Conservation (phyloP, 2,329 filamentous ascomycete species). For the Claviceps lovelessii region DNA sequence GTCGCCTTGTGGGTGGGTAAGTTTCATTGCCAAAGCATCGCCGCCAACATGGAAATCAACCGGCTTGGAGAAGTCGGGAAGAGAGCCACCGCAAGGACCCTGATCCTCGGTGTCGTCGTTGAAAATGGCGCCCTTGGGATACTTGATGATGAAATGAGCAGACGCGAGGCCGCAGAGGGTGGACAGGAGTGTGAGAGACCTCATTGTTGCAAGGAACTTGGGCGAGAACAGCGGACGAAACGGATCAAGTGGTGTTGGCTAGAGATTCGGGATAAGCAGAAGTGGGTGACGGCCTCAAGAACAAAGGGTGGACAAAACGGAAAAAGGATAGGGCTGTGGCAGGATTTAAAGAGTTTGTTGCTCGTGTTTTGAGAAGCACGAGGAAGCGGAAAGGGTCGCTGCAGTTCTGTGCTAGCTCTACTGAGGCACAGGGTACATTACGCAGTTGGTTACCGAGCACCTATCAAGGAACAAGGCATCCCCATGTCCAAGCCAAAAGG, state of each 20-base stretch:
- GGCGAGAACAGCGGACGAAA: not conserved
- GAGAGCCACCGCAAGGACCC: slow-evolving; percentile 41
- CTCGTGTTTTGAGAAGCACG: not conserved
- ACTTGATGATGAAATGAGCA: slow-evolving; percentile 41
- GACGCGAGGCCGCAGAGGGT: slow-evolving; percentile 25
- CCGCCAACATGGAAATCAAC: slow-evolving; percentile 44
- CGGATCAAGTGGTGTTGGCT: too few relatives aligned
- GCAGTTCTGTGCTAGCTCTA: not conserved
- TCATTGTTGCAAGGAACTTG: slow-evolving; percentile 3
- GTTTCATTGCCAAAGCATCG: slow-evolving; percentile 33
- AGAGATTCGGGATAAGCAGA: too few relatives aligned
- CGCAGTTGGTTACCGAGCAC: not conserved
- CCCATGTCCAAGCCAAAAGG: too few relatives aligned
- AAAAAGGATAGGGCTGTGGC: not conserved
- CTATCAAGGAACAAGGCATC: not conserved
- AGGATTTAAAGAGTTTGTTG: not conserved
- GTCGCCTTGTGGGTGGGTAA: slow-evolving; percentile 36
- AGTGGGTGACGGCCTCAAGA: not conserved
- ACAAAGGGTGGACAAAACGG: not conserved
- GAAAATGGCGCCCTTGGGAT: slow-evolving; percentile 33
- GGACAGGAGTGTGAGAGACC: slow-evolving; percentile 20
- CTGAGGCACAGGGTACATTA: not conserved
- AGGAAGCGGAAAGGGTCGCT: too few relatives aligned
- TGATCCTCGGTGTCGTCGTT: slow-evolving; percentile 30
- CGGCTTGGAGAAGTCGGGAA: slow-evolving; percentile 29